Evolutionary conservation across 805 yeast genomes (phyloP).

Genomic region (Torulaspora delbrueckii): DNA sequence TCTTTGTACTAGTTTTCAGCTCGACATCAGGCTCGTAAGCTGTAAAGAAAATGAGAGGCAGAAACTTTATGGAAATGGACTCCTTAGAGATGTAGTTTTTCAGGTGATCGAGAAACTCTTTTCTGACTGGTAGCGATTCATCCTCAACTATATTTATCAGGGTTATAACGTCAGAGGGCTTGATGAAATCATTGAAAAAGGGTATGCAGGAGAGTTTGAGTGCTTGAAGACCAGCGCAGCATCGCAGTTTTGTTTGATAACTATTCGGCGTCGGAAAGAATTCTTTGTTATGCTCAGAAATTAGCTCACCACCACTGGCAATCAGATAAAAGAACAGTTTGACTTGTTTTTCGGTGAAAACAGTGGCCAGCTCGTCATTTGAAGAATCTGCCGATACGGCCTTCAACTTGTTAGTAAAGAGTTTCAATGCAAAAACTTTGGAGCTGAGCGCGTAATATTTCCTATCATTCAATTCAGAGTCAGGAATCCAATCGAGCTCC

Average conservation of each 20-base stretch:
- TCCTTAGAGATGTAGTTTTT: conserved; percentile 49
- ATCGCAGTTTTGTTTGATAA: conserved; percentile 57
- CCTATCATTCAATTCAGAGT: conserved; percentile 39
- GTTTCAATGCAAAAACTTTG: conserved; percentile 50
- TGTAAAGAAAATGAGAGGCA: conserved; percentile 63
- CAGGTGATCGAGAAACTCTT: conserved; percentile 44
- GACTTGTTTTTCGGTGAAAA: conserved; percentile 56
- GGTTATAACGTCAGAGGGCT: conserved; percentile 47
- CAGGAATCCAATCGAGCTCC: conserved; percentile 46
- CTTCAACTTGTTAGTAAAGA: conserved; percentile 57
- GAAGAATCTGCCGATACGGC: conserved; percentile 32
- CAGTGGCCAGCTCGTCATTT: conserved; percentile 38
- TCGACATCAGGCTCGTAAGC: conserved; percentile 67
- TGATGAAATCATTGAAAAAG: conserved; percentile 47
- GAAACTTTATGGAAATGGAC: conserved; percentile 56
- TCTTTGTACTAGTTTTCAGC: conserved; percentile 48
- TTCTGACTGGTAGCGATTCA: conserved; percentile 53
- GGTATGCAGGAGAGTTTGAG: conserved; percentile 60
- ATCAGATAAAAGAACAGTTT: conserved; percentile 63
- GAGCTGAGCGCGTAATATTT: conserved; percentile 37
- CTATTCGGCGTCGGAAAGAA: conserved; percentile 57
- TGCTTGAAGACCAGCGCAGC: conserved; percentile 61
- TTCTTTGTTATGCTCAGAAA: conserved; percentile 39
- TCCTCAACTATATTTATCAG: conserved; percentile 63
- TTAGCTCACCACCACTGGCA: conserved; percentile 74